A percentile compares a stretch with the other conserved stretches of the same genome.
These are phyloP conservation scores for Phytophthora idaei DNA, from an alignment of 352 stramenopile genomes.

Conservation along the genomic window DNA sequence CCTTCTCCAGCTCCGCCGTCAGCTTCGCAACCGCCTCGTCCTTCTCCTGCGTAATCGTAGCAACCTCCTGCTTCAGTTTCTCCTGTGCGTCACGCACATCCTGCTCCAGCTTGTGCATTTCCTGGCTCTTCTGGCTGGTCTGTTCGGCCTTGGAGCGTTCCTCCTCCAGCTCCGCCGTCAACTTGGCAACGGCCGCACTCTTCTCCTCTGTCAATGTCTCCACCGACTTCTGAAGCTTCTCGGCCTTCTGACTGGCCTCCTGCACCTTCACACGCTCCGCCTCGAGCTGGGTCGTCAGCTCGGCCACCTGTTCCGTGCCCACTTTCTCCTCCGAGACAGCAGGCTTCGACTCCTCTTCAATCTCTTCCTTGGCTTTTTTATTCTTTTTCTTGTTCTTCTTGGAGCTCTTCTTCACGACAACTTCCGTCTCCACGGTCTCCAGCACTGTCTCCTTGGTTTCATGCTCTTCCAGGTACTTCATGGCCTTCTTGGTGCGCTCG, in stretches of 20 bases:
- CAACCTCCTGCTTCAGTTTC: constrained; percentile 34
- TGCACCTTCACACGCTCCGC: constrained; percentile 24
- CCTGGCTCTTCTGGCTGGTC: constrained; percentile 17
- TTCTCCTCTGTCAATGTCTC: constrained; percentile 30
- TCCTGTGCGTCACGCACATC: constrained; percentile 28
- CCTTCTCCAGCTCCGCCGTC: constrained; percentile 35
- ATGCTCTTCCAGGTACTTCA: constrained; percentile 36
- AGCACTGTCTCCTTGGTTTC: constrained; percentile 20
- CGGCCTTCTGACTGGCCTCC: constrained; percentile 10
- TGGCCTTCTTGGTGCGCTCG: constrained; percentile 43
- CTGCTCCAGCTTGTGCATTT: constrained; percentile 28
- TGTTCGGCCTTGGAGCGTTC: constrained; percentile 29
- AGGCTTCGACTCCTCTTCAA: constrained; percentile 5
- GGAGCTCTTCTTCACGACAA: constrained; percentile 6
- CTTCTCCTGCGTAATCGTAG: constrained; percentile 28
- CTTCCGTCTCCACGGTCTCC: constrained; percentile 17
- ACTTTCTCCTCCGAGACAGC: constrained; percentile 18
- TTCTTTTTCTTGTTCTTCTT: constrained; percentile 39
- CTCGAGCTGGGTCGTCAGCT: constrained; percentile 29
- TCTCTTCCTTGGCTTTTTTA: constrained; percentile 27
- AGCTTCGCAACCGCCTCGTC: constrained; percentile 33
- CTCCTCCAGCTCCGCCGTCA: constrained; percentile 30
- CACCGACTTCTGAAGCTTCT: constrained; percentile 32
- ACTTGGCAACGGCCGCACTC: constrained; percentile 23
- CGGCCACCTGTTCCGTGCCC: constrained; percentile 15